A percentile compares a stretch with the other conserved stretches of the same genome.
Conservation (phyloP, 164 flowering plant genomes). For the Chimonanthus salicifolius region DNA sequence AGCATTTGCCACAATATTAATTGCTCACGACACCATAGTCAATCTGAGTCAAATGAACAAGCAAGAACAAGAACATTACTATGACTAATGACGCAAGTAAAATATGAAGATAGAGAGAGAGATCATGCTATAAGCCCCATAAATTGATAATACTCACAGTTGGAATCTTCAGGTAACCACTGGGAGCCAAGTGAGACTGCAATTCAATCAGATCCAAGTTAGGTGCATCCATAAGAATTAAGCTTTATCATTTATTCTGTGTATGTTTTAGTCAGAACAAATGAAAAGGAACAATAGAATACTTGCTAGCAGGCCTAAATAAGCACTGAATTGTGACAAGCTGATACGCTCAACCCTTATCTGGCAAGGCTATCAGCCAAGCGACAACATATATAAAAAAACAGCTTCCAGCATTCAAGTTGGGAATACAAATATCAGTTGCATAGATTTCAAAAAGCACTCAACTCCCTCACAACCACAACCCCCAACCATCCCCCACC, state of each 20-base stretch:
- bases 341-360: too few species aligned
- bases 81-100: not conserved
- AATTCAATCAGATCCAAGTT: slow-evolving; percentile 12
- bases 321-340: too few species aligned
- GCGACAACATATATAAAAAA: too few species aligned
- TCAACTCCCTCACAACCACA: too few species aligned
- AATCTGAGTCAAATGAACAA: too few species aligned
- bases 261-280: not conserved
- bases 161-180: slow-evolving; percentile 83
- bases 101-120: not conserved
- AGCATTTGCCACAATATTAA: too few species aligned
- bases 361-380: too few species aligned
- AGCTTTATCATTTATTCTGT: slow-evolving; percentile 2
- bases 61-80: not conserved
- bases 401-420: too few species aligned
- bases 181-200: slow-evolving; percentile 94
- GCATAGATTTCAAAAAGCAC: too few species aligned
- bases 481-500: too few species aligned
- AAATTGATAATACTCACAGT: slow-evolving; percentile 42
- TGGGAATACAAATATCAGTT: too few species aligned
- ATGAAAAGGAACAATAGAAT: not conserved
- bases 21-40: too few species aligned
- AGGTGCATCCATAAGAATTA: slow-evolving; percentile 1
- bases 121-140: not conserved
- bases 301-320: not conserved